Conservation (phyloP, 1,284 basidiomycete species). For the Malassezia sympodialis region DNA sequence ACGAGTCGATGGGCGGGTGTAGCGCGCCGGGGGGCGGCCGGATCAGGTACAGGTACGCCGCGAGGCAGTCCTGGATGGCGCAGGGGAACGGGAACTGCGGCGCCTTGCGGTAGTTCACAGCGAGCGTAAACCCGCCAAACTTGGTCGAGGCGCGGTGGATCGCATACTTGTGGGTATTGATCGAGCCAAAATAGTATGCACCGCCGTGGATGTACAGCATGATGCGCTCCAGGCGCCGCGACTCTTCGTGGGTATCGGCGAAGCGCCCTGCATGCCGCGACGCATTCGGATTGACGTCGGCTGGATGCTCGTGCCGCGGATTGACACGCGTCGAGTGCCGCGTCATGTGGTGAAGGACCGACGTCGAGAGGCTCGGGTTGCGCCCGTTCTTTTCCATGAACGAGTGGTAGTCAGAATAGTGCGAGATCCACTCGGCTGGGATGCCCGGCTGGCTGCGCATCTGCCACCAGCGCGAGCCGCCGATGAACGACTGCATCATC, state of each 20-base stretch:
- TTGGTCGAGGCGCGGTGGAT: constrained; percentile 50
- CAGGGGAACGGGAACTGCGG: constrained; percentile 71
- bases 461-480: constrained; percentile 91
- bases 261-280: constrained; percentile 5
- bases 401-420: constrained; percentile 49
- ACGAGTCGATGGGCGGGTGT: constrained; percentile 63
- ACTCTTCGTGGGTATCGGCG: constrained; percentile 27
- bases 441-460: constrained; percentile 56
- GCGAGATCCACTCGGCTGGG: constrained; percentile 79
- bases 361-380: constrained; percentile 8
- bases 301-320: constrained; percentile 48
- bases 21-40: constrained; percentile 61
- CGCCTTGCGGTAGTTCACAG: constrained; percentile 47
- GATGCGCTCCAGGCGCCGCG: constrained; percentile 34
- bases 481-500: constrained; percentile 64
- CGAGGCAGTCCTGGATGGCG: constrained; percentile 73
- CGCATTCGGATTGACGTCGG: neutral
- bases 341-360: constrained; percentile 17
- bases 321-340: constrained; percentile 23
- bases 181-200: constrained; percentile 53
- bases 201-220: constrained; percentile 46
- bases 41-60: constrained; percentile 67
- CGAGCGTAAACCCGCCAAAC: constrained; percentile 49
- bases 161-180: constrained; percentile 52
- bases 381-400: constrained; percentile 21